A percentile compares a stretch with the other conserved stretches of the same genome.
Conservation (phyloP, 2,329 filamentous ascomycete genomes). For the Penicillium sp. region DNA sequence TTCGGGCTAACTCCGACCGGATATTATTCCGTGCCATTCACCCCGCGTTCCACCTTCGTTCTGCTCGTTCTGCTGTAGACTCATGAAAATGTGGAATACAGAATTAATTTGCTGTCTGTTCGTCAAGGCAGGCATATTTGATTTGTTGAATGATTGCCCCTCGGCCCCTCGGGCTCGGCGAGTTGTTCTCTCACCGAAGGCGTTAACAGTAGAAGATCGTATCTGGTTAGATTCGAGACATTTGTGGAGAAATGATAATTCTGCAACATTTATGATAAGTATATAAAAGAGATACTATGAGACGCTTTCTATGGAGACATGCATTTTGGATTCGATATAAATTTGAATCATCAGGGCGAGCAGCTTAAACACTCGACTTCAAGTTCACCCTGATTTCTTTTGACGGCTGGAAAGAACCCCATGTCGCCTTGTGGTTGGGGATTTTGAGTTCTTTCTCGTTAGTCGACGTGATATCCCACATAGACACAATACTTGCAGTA, state of each 20-base stretch:
- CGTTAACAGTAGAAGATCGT: not conserved
- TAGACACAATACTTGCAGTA: constrained; percentile 56
- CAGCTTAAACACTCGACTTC: constrained; percentile 42
- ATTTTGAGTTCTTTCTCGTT: constrained; percentile 54
- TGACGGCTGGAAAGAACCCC: constrained; percentile 55
- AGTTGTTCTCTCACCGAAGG: not conserved
- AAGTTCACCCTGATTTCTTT: constrained; percentile 61
- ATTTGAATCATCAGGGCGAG: not conserved
- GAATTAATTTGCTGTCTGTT: not conserved
- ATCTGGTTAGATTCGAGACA: too few species aligned
- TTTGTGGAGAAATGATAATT: too few species aligned
- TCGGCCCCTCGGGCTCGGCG: not conserved
- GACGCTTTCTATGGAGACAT: constrained; percentile 1
- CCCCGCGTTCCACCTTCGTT: constrained; percentile 5
- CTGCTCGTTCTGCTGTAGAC: not conserved
- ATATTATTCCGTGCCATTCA: constrained; percentile 23
- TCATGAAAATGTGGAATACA: not conserved
- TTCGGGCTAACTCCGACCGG: constrained; percentile 28
- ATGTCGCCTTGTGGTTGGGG: constrained; percentile 54
- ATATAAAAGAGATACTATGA: not conserved
- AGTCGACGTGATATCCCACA: constrained; percentile 61
- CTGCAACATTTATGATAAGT: too few species aligned
- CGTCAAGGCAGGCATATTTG: not conserved
- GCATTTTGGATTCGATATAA: not conserved
- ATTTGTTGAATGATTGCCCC: not conserved